Evolutionary conservation across 139 green algal genomes (phyloP), one percentile per base, ranked within the genome.

Genomic region (Bryopsis sp.): DNA sequence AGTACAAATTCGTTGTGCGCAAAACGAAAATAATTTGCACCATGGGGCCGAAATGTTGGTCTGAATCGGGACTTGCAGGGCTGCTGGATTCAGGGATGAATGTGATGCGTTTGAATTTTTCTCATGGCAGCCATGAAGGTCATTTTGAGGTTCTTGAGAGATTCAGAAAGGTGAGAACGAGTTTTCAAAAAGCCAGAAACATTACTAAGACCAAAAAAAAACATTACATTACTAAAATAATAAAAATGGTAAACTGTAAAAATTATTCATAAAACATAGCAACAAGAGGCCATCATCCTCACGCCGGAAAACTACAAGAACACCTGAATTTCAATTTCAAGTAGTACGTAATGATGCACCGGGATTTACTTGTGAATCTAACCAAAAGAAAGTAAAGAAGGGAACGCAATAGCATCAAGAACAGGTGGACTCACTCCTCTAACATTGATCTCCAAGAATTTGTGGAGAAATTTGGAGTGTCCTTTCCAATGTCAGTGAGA

Each of bases 91-190:
- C 79, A 2, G 84, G 84, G 69, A 85, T 90, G 78, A 79, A 84
- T 64, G 78, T 94, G 37, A 83, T 83, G 4, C 80, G 87, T 31
- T 89, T 94, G 75, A 94, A 94, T 79, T 94, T 94, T 76, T 89
- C 79, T 28, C 87, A 94, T 70, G 87, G 87, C 35, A 76, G 71
- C 15, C 87, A 94, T 73, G 83, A 83, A 32, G 68, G 54, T 4
- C 85, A 91, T 64, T 58, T 71, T 64, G 74, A 86, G 66, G 65
- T 71, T 35, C 48, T 81, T 15, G 61, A 77, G 38, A 26, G 57
- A 31, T 54, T 26, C 43, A 11, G 43, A 19, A 54, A 54, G 43
- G 43, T 54, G 43, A 54, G n/a, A n/a, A n/a, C n/a, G n/a, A n/a
- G n/a, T n/a, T n/a, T n/a, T n/a, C n/a, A n/a, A n/a, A n/a, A n/a